A percentile compares a stretch with the other conserved stretches of the same genome.
phyloP scores from a whole-genome alignment of 208 protist genomes.

The Acanthamoeba comandoni region DNA sequence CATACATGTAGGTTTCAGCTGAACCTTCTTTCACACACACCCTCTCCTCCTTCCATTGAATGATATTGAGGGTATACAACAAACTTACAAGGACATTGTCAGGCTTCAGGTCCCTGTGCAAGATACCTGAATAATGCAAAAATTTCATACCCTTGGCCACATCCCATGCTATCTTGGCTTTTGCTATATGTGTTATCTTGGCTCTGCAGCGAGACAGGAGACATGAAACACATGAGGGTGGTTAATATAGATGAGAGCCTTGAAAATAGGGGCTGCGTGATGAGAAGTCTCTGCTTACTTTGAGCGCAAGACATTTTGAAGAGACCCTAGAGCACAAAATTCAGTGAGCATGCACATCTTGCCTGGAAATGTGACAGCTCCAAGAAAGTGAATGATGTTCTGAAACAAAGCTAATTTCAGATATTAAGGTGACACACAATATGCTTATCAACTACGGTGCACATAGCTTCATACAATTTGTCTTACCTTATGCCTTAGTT shows the following conservation, averaged over 20 bases:
- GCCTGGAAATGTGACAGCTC: constrained; percentile 15
- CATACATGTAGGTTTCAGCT: too few species aligned
- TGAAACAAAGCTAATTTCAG: too few species aligned
- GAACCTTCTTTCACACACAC: too few species aligned
- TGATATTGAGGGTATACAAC: too few species aligned
- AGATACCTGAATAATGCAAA: constrained; percentile 18
- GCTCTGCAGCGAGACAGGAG: neutral
- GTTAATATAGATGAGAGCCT: neutral
- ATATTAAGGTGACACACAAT: too few species aligned
- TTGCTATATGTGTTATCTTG: constrained; percentile 16
- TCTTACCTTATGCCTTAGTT: constrained; percentile 22
- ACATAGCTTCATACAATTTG: too few species aligned
- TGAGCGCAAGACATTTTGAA: constrained; percentile 1
- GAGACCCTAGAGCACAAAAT: constrained; percentile 13
- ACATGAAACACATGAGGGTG: too few species aligned
- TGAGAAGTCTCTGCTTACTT: neutral
- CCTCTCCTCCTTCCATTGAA: too few species aligned
- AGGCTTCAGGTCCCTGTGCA: constrained; percentile 38
- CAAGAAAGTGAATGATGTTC: constrained; percentile 20
- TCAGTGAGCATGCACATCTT: constrained; percentile 54
- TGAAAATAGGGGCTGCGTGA: neutral
- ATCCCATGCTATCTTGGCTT: constrained; percentile 46
- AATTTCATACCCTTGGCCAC: constrained; percentile 45
- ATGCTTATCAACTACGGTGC: too few species aligned
- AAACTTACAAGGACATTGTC: constrained; percentile 48